These are phyloP conservation scores for Auricularia auricula-judae DNA, from an alignment of 768 basidiomycete genomes.

Conservation along the genomic window DNA sequence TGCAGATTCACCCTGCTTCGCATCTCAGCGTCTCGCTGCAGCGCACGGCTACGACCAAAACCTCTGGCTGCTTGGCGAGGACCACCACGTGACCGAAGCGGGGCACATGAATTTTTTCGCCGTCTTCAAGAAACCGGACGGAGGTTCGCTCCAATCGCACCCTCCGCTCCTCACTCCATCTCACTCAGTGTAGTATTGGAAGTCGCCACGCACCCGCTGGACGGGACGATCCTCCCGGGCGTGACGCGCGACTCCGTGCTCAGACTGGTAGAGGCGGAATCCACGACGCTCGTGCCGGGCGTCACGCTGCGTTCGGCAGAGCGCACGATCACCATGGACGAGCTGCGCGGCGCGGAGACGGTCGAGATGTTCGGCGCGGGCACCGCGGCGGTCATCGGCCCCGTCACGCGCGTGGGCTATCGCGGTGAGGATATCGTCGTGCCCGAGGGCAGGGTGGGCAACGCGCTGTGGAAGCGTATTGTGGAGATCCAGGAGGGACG, in stretches of 20 bases:
- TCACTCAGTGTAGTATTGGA: constrained; percentile 43
- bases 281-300: constrained; percentile 27
- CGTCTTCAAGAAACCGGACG: constrained; percentile 48
- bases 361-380: constrained; percentile 77
- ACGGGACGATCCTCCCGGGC: constrained; percentile 87
- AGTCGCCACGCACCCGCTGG: constrained; percentile 79
- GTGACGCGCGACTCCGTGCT: constrained; percentile 84
- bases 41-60: constrained; percentile 66
- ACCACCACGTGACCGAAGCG: constrained; percentile 38
- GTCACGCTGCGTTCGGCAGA: constrained; percentile 43
- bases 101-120: constrained; percentile 78
- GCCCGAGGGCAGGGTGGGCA: constrained; percentile 50
- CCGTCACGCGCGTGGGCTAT: constrained; percentile 65
- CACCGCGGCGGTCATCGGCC: constrained; percentile 68
- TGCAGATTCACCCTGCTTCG: constrained; percentile 38
- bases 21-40: constrained; percentile 55
- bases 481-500: constrained; percentile 67
- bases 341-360: constrained; percentile 40
- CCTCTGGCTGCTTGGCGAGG: constrained; percentile 64
- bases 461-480: constrained; percentile 60
- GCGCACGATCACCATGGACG: constrained; percentile 41
- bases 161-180: neutral
- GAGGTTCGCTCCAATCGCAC: constrained; percentile 26
- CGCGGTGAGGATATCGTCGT: constrained; percentile 51
- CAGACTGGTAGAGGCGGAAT: constrained; percentile 54